phyloP scores from a whole-genome alignment of 2,329 filamentous ascomycete species.

The Akanthomyces lecanii region DNA sequence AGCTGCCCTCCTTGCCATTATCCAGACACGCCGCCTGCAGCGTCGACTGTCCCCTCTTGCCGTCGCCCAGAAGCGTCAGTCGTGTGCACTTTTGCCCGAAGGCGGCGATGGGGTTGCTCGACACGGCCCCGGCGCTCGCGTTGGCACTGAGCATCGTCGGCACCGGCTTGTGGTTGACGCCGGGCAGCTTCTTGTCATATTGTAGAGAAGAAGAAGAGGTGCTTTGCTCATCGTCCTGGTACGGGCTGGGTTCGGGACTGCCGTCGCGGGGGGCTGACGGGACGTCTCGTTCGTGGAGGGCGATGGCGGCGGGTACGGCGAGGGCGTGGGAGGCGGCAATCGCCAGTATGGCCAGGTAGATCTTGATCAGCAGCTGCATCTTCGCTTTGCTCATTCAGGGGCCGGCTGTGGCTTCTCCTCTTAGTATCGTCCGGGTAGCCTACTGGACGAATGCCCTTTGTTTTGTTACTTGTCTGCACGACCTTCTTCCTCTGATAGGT shows the following conservation, averaged over 20 bases:
- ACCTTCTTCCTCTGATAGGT: background rate
- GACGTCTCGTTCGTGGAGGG: background rate
- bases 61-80: constrained; percentile 23
- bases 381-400: too few species aligned
- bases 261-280: background rate
- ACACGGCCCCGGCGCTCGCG: too few species aligned
- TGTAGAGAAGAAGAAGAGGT: background rate
- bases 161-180: constrained; percentile 7
- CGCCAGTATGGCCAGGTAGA: background rate
- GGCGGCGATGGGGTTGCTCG: background rate
- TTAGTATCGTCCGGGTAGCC: too few species aligned
- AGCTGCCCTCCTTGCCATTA: constrained; percentile 3
- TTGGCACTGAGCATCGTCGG: too few species aligned
- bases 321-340: background rate
- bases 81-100: constrained; percentile 19
- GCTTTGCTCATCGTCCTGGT: too few species aligned
- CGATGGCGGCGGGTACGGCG: background rate
- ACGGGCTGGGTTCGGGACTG: background rate
- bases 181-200: background rate
- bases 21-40: constrained; percentile 24
- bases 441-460: too few species aligned
- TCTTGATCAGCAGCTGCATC: background rate
- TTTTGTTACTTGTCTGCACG: background rate
- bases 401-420: too few species aligned
- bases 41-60: constrained; percentile 18